A percentile compares a stretch with the other conserved stretches of the same genome.
phyloP scores from a whole-genome alignment of 2,329 filamentous ascomycete genomes.

The Pestalotiopsis sp. region DNA sequence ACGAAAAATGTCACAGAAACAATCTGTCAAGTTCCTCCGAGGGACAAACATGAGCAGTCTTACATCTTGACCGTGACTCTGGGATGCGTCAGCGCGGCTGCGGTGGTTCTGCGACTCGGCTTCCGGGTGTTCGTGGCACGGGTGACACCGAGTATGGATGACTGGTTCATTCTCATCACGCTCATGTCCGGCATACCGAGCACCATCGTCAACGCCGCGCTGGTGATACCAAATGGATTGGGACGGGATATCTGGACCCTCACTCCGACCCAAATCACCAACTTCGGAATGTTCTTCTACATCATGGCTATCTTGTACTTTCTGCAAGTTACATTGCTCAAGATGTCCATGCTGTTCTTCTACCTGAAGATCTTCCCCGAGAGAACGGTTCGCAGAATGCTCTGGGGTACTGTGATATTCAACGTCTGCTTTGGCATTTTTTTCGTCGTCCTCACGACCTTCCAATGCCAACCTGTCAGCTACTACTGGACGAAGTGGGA shows the following conservation, averaged over 20 bases:
- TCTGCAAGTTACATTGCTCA: constrained; percentile 37
- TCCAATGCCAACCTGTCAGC: constrained; percentile 41
- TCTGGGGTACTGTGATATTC: constrained; percentile 36
- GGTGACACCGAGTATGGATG: constrained; percentile 39
- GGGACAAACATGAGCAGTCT: constrained; percentile 35
- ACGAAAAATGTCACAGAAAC: constrained; percentile 25
- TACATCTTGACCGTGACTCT: constrained; percentile 35
- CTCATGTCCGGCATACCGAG: constrained; percentile 30
- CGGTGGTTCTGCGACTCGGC: constrained; percentile 43
- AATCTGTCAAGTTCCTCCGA: constrained; percentile 28
- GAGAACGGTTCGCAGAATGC: constrained; percentile 26
- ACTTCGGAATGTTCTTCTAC: constrained; percentile 33
- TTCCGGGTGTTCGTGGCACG: constrained; percentile 35
- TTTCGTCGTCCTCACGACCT: constrained; percentile 35
- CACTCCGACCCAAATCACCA: constrained; percentile 20
- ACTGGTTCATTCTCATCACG: constrained; percentile 36
- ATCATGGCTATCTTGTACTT: constrained; percentile 41
- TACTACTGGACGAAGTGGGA: constrained; percentile 47
- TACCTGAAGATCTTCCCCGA: constrained; percentile 44
- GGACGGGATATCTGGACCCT: constrained; percentile 38
- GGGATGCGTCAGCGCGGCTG: constrained; percentile 38
- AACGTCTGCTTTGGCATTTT: constrained; percentile 30
- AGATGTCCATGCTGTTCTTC: constrained; percentile 43
- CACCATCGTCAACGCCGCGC: constrained; percentile 28
- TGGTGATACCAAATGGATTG: constrained; percentile 29